These are phyloP conservation scores for Cladosporium colombiae DNA, from an alignment of 2,329 filamentous ascomycete species.

Conservation along the genomic window DNA sequence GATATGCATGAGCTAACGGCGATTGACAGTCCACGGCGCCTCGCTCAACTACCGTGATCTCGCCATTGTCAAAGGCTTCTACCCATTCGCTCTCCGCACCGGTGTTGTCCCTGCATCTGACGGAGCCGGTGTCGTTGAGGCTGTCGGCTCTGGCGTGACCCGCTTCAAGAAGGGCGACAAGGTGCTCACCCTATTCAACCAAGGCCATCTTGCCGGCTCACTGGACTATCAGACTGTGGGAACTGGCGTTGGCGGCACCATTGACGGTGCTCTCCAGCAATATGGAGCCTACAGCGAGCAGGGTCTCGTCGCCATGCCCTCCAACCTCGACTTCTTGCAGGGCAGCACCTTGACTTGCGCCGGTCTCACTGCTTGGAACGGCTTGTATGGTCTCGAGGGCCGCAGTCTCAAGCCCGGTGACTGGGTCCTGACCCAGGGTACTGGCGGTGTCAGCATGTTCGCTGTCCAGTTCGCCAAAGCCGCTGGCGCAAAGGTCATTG, in stretches of 20 bases:
- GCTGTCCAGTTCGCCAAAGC: slow-evolving; percentile 61
- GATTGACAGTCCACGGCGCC: slow-evolving; percentile 44
- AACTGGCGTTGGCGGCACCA: slow-evolving; percentile 66
- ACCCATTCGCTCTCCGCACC: slow-evolving; percentile 46
- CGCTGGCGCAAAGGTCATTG: slow-evolving; percentile 58
- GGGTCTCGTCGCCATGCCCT: slow-evolving; percentile 66
- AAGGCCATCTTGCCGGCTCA: slow-evolving; percentile 55
- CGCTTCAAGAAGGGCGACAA: slow-evolving; percentile 60
- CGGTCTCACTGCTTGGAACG: slow-evolving; percentile 54
- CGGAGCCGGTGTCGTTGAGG: slow-evolving; percentile 54
- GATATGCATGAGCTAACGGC: slow-evolving; percentile 13
- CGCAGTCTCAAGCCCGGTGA: slow-evolving; percentile 41
- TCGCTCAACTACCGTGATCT: slow-evolving; percentile 55
- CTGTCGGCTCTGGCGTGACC: slow-evolving; percentile 57
- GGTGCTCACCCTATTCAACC: slow-evolving; percentile 65
- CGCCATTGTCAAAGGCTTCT: slow-evolving; percentile 49
- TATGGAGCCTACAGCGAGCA: slow-evolving; percentile 67
- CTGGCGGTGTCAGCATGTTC: slow-evolving; percentile 68
- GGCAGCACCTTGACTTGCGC: slow-evolving; percentile 52
- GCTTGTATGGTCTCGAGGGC: slow-evolving; percentile 51
- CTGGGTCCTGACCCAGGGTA: slow-evolving; percentile 68
- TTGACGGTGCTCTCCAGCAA: slow-evolving; percentile 69
- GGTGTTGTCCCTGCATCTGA: slow-evolving; percentile 52
- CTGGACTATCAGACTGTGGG: slow-evolving; percentile 41
- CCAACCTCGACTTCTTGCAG: slow-evolving; percentile 52